Base-by-base conservation (phyloP, 2,329 filamentous ascomycete species). In the Hypomyces rosellus region DNA sequence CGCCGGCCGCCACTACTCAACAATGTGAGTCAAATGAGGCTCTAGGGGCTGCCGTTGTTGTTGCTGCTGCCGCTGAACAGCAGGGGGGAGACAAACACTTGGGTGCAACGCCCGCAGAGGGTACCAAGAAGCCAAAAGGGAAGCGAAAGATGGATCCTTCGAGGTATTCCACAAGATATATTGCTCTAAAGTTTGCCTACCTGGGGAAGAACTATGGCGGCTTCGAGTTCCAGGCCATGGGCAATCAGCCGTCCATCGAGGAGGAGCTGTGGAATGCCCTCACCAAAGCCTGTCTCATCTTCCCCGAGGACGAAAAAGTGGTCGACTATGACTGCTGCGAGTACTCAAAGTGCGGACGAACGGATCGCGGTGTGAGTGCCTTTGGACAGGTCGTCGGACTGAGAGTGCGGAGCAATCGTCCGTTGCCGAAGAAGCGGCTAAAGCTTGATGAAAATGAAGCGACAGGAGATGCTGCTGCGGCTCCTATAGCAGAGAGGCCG, bases 341-440 rank as follows among this genome's bases (percentile, higher is more conserved):
- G 54, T 99, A 97, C 68, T 90, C 88, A 34, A 99, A 99, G 68
- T 96, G 92, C 63, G 93, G 93, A 2, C 78, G 93, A 55, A 99
- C 93, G 15, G 93, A 99, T 65, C 78, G 84, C 48, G 93, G 93
- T 12, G 93, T 99, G 34, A 96, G 90, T 68, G 91, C 93, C 3
- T 99, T 99, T 71, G 93, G 93, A 0, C 93, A 99, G 72, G 93
- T 99, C 51, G 83, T 99, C 62, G 87, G 84, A 1, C 71, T 99
- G 38, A 74, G 86, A 49, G 84, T 99, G 14, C 77, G 92, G 63
- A 96, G 91, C 68, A 87, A 86, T 60, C 74, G 80, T 57, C 89
- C 89, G 1, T 63, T 85, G 46, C 69, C 69, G 2, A 61, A 59
- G 52, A 65, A 55, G 59, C 56, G 52, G 54, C 55, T 41, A 7